Conservation (phyloP, 2,329 filamentous ascomycete genomes). For the Lanzia echinophila region DNA sequence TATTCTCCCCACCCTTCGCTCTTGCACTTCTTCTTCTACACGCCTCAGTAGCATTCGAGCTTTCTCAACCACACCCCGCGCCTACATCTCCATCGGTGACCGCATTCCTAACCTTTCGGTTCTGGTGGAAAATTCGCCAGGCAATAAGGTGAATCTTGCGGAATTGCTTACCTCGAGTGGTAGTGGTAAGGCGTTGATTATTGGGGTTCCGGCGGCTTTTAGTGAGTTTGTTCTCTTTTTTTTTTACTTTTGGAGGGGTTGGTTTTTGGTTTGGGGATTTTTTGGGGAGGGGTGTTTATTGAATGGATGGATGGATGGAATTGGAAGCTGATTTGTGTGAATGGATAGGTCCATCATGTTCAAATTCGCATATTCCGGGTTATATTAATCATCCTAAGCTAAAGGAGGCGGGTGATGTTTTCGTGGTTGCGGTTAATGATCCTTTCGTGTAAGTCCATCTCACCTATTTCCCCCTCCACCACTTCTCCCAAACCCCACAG, state of each 20-base stretch:
- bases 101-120: conserved; percentile 69
- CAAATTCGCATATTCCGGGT: conserved; percentile 69
- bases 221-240: conserved; percentile 35
- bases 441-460: conserved; percentile 69
- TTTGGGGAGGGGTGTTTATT: too few relatives aligned
- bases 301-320: too few relatives aligned
- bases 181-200: conserved; percentile 68
- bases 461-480: too few relatives aligned
- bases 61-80: conserved; percentile 60
- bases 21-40: conserved; percentile 9
- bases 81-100: conserved; percentile 71
- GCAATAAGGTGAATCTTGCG: conserved; percentile 82
- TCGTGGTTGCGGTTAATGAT: conserved; percentile 90
- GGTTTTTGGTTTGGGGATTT: not conserved
- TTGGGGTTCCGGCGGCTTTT: conserved; percentile 80
- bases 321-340: too few relatives aligned
- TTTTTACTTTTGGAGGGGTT: not conserved
- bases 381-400: conserved; percentile 77
- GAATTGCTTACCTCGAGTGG: conserved; percentile 60
- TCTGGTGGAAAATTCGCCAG: conserved; percentile 78
- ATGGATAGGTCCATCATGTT: conserved; percentile 59
- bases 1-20: conserved; percentile 14
- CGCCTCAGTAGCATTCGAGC: conserved; percentile 14
- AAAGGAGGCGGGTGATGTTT: conserved; percentile 74
- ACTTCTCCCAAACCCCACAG: not conserved